Base-by-base conservation (phyloP, 495 filamentous ascomycete genomes). In the Symbiotaphrina buchneri region DNA sequence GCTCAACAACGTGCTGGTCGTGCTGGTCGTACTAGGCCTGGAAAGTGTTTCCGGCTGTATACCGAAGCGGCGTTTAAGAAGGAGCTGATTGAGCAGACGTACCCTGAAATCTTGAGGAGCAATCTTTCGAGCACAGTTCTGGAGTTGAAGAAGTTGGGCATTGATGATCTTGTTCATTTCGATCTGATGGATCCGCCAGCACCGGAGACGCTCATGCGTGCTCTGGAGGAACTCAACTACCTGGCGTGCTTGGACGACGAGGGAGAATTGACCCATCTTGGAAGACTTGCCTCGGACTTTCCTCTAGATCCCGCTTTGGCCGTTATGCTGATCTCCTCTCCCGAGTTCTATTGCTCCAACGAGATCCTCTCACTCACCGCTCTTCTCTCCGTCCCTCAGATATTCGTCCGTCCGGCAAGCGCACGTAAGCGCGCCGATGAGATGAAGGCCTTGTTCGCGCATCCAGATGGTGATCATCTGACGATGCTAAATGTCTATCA, bases 181-280 rank as follows among this genome's bases (percentile, higher is more conserved):
- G 90, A 95, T 46, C 58, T 94, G 31, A 97, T 97, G 87, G 90
- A 99, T 40, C 90, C 90, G 3, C 90, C 90, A 3, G 87, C 90
- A 1, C 90, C 90, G 0, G 90, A 99, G 57, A 99, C 90, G 16
- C 66, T 99, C 46, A 99, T 99, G 87, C 75, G 90, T 42, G 90
- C 90, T 11, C 56, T 99, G 10, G 90, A 99, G 49, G 90, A 99
- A 52, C 70, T 99, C 11, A 95, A 99, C 49, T 99, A 91, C 48
- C 61, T 99, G 0, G 79, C 84, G 13, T 99, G 90, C 53, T 63
- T 99, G 2, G 84, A 99, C 41, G 90, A 95, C 44, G 87, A 95
- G 25, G 90, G 87, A 30, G 72, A 90, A 37, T 61, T 99, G 11
- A 99, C 90, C 1, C 49, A 54, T 8, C 61, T 99, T 0, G 90